Base-by-base conservation (phyloP, 805 yeast species). In the Yarrowia bubula region DNA sequence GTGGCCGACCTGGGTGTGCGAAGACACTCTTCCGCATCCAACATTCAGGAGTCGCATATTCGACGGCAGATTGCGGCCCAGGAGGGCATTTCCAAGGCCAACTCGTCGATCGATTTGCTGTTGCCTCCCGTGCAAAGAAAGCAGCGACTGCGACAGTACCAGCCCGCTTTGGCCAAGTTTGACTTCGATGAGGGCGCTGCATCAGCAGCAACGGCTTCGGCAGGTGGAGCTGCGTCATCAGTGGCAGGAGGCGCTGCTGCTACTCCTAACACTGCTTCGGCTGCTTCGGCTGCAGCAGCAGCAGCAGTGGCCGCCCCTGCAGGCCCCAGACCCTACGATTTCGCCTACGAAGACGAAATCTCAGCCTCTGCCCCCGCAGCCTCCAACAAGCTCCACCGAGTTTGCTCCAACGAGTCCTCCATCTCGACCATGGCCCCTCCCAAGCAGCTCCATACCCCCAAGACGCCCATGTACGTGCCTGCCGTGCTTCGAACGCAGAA, bases 401-500 rank as follows among this genome's bases (percentile, higher is more conserved):
- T 35, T 46, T 64, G 38, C 18, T 35, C 28, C 37, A 53, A 66
- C 22, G 62, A 69, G 41, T 68, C 69, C 55, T 63, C 68, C 17
- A 66, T 66, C 38, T 60, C 68, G 38, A 35, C 65, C 32, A 64
- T 65, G 28, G 67, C 69, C 18, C 77, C 75, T 11, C 74, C 87
- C 22, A 88, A 86, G 73, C 96, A 91, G 71, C 85, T 92, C 67
- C 85, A 86, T 66, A 88, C 87, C 53, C 92, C 91, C 68, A 84
- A 91, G 74, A 88, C 90, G 71, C 97, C 98, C 9, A 78, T 92
- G 78, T 92, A 91, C 71, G 81, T 89, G 0, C 98, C 98, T 0
- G 97, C 97, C 0, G 98, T 92, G 10, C 79, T 92, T 62, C 82
- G 90, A 69, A 81, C 82, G 46, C 68, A 68, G 50, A 70, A 70